These are phyloP conservation scores for Agaricus subrufescens DNA, from an alignment of 768 basidiomycete species.

Conservation along the genomic window DNA sequence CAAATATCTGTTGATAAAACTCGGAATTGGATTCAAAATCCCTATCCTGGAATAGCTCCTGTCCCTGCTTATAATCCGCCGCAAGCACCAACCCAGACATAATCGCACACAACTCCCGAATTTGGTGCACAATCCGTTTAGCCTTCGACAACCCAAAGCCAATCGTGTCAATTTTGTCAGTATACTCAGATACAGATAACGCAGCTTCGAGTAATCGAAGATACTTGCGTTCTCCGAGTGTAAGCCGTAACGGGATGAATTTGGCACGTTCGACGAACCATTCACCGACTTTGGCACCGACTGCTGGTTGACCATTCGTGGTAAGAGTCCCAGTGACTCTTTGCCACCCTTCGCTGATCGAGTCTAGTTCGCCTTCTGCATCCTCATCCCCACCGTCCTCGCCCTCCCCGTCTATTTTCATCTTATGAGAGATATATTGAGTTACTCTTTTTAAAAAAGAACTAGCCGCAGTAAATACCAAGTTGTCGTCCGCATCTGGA, in stretches of 20 bases:
- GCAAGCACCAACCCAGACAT: slow-evolving; percentile 79
- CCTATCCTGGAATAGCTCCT: slow-evolving; percentile 76
- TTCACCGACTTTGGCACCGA: slow-evolving; percentile 65
- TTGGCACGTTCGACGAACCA: slow-evolving; percentile 84
- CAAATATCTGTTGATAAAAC: slow-evolving; percentile 78
- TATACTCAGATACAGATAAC: slow-evolving; percentile 81
- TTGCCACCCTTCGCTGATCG: slow-evolving; percentile 41
- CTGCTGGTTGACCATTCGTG: slow-evolving; percentile 45
- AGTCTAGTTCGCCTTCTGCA: slow-evolving; percentile 22
- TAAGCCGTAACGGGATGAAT: slow-evolving; percentile 76
- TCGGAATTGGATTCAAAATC: slow-evolving; percentile 78
- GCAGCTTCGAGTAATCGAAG: slow-evolving; percentile 84
- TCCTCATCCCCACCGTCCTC: slow-evolving; percentile 15
- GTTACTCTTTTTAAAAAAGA: slow-evolving; percentile 9
- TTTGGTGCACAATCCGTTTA: slow-evolving; percentile 85
- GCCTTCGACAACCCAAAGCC: slow-evolving; percentile 76
- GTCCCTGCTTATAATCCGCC: slow-evolving; percentile 86
- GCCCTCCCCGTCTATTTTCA: slow-evolving; percentile 38
- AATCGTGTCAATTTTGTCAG: slow-evolving; percentile 84
- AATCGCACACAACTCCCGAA: slow-evolving; percentile 83
- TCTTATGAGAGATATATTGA: slow-evolving; percentile 26
- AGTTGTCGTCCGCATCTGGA: slow-evolving; percentile 20
- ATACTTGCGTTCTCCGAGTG: slow-evolving; percentile 72
- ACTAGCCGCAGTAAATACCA: slow-evolving; percentile 22
- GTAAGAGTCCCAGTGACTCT: slow-evolving; percentile 27